Base-by-base conservation (phyloP, 2,329 filamentous ascomycete genomes). In the Botrytis tulipae region DNA sequence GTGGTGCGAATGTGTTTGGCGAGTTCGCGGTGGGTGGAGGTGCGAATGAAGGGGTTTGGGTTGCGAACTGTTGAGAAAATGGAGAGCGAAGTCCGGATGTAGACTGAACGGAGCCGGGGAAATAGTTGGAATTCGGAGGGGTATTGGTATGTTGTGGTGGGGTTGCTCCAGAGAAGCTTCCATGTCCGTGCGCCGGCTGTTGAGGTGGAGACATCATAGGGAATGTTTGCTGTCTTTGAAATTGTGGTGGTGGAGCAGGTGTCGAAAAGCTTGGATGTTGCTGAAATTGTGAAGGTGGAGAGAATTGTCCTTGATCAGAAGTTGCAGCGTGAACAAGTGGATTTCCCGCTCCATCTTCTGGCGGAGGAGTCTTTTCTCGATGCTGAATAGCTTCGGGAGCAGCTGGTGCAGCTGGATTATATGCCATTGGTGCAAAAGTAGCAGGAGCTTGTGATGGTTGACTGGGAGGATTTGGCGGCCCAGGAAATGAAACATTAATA, bases 331-430 rank as follows among this genome's bases (percentile, higher is more conserved):
- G 87, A 7, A 86, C 86, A 35, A 91, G 82, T 4, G 89, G 89
- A 77, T 90, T 87, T 4, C 85, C 83, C 20, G 85, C 87, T 57
- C 86, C 89, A 78, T 94, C 92, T 48, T 90, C 88, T 5, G 91
- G 91, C 6, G 93, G 88, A 2, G 92, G 93, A 0, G 93, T 95
- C 86, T 94, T 94, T 82, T 95, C 93, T 66, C 93, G 87, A 80
- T 93, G 89, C 32, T 87, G 85, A 70, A 94, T 89, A 35, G 88
- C 85, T 81, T 95, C 92, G 0, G 92, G 92, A 0, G 92, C 91
- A 0, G 92, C 87, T 7, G 93, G 93, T 1, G 92, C 92, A 0
- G 93, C 92, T 4, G 93, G 93, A 80, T 95, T 95, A 80, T 95
- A 95, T 3, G 91, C 88, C 83, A 93, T 90, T 0, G 91, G 90